Evolutionary conservation across 2,329 filamentous ascomycete species (phyloP), one percentile per base, ranked within the genome.

Genomic region (Cryphonectria naterciae): DNA sequence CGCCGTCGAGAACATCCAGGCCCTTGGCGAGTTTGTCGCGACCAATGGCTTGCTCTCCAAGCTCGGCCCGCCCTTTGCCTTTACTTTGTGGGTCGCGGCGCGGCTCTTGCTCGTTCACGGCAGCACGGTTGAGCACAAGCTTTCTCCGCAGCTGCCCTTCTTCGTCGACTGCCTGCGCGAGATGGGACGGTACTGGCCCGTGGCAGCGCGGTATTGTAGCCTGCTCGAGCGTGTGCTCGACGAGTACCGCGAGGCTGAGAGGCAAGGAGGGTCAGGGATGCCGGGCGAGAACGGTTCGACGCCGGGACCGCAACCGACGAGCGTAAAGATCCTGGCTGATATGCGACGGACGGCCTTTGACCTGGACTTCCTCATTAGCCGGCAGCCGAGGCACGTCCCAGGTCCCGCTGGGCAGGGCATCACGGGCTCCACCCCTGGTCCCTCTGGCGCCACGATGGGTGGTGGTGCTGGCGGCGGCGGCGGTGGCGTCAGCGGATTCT

Each of bases 331-430:
- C 68, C 83, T 97, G 0, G 92, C 94, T 1, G 95, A 97, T 76
- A 97, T 98, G 95, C 88, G 95, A 28, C 87, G 95, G 28, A 97
- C 93, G 65, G 95, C 94, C 0, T 97, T 95, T 77, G 95, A 97
- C 78, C 86, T 97, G 5, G 95, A 97, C 77, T 93, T 97, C 75
- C 84, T 97, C 43, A 97, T 97, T 73, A 94, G 93, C 5, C 87
- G 93, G 11, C 94, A 97, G 79, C 93, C 74, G 58, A 25, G 61
- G 35, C 25, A 69, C 62, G 19, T 52, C 56, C 52, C 71, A 15
- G 69, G 56, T 39, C 46, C 46, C 37, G 17, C 37, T 25, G 71
- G 80, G 22, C 65, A 76, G 74, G 74, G 67, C n/a, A 54, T 63
- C 25, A 61, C n/a, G 41, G 76, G 54, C 75, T 75, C 61, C 74